phyloP scores from a whole-genome alignment of 1,139 yeast genomes.

The Hemisphaericaspora lyxosophila region DNA sequence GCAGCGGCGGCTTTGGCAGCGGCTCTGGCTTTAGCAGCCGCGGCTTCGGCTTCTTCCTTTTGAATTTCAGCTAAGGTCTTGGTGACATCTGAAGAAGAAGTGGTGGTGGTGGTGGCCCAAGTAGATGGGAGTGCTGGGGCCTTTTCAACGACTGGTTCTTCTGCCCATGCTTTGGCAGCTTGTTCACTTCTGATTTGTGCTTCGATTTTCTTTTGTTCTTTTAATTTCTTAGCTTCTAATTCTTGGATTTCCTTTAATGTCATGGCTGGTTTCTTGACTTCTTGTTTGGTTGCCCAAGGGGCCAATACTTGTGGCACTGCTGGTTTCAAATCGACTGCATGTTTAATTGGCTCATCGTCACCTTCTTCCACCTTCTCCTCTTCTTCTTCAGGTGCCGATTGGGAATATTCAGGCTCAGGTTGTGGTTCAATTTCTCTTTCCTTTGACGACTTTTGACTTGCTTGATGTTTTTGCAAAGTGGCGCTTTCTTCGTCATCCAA shows the following conservation, averaged over 20 bases:
- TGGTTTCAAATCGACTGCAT: constrained; percentile 19
- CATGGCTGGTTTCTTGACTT: constrained; percentile 43
- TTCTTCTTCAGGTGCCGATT: constrained; percentile 1
- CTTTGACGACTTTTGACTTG: not conserved
- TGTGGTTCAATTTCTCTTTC: constrained; percentile 4
- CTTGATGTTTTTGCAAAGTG: not conserved
- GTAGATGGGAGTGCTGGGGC: constrained; percentile 46
- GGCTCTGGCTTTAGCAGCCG: constrained; percentile 30
- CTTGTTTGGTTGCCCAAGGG: constrained; percentile 18
- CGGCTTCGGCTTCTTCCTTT: constrained; percentile 45
- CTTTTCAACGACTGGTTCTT: constrained; percentile 22
- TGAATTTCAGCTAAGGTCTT: constrained; percentile 48
- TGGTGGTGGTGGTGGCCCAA: constrained; percentile 56
- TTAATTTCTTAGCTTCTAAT: constrained; percentile 57
- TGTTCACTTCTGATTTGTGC: constrained; percentile 32
- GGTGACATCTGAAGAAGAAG: constrained; percentile 20
- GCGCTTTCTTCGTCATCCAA: constrained; percentile 30
- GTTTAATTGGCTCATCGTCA: constrained; percentile 4
- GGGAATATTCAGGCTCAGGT: constrained; percentile 2
- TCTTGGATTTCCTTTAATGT: constrained; percentile 71
- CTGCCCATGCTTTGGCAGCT: constrained; percentile 22
- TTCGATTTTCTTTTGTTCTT: constrained; percentile 37
- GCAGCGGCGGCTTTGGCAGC: constrained; percentile 18
- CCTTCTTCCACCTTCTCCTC: constrained; percentile 5
- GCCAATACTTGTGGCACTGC: constrained; percentile 22